These are phyloP conservation scores for Salix viminalis DNA, from an alignment of 345 rosid genomes.

Conservation along the genomic window DNA sequence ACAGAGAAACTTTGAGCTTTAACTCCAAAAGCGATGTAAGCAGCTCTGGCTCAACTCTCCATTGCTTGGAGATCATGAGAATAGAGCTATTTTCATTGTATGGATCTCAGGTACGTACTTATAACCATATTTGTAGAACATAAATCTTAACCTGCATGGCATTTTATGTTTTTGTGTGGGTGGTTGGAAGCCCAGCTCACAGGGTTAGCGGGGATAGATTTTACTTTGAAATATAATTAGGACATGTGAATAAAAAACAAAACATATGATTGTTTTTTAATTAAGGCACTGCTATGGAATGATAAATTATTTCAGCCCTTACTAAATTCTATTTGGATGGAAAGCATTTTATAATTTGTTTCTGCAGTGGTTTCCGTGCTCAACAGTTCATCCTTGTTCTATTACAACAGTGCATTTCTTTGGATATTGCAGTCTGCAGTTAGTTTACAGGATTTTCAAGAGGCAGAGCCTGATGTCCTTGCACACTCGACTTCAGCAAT, in stretches of 20 bases:
- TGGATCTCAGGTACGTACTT: conserved; percentile 64
- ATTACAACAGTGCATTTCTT: conserved; percentile 18
- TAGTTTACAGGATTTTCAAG: conserved; percentile 77
- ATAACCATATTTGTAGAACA: conserved; percentile 3
- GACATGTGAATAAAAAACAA: neutral
- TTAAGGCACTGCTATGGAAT: neutral
- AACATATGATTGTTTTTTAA: neutral
- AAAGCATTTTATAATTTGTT: neutral
- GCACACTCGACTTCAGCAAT: conserved; percentile 64
- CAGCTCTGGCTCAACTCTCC: conserved; percentile 49
- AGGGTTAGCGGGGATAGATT: neutral
- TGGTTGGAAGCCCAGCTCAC: neutral
- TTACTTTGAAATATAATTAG: neutral
- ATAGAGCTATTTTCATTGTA: conserved; percentile 80
- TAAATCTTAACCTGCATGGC: neutral
- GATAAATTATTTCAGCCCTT: neutral
- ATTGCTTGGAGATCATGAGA: conserved; percentile 70
- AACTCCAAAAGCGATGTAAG: conserved; percentile 39
- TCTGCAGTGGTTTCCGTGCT: neutral
- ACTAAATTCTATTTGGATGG: neutral
- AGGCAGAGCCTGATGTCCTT: conserved; percentile 81
- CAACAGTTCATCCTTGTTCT: neutral
- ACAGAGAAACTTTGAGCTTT: conserved; percentile 44
- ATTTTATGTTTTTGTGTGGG: neutral
- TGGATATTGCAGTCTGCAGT: conserved; percentile 51